Evolutionary conservation across 805 yeast species (phyloP).

Genomic region (Grigorovia humatica): DNA sequence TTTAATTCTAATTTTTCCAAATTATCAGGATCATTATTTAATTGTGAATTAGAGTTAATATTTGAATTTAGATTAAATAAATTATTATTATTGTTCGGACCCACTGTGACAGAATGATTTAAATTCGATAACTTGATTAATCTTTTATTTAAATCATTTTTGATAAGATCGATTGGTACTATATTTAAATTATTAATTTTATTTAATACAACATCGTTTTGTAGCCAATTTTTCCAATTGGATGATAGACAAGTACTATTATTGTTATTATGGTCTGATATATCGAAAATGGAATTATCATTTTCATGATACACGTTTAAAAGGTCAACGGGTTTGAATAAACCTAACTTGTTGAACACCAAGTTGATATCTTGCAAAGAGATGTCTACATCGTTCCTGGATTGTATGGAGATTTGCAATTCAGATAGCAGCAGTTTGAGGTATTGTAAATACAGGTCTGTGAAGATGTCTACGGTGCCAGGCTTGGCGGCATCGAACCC

Average conservation of each 20-base stretch:
- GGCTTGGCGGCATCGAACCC: conserved; percentile 80
- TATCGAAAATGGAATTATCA: conserved; percentile 20
- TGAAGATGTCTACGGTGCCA: conserved; percentile 57
- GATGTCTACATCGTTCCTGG: conserved; percentile 28
- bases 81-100: neutral
- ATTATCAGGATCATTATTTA: conserved; percentile 10
- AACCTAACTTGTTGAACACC: conserved; percentile 54
- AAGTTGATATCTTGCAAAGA: conserved; percentile 54
- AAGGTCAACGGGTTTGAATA: conserved; percentile 47
- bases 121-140: neutral
- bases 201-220: conserved; percentile 33
- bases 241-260: no score
- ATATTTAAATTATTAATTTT: conserved; percentile 33
- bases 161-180: conserved; percentile 21
- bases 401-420: conserved; percentile 38
- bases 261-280: no score
- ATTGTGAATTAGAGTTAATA: neutral
- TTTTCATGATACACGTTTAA: conserved; percentile 45
- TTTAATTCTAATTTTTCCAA: conserved; percentile 6
- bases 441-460: conserved; percentile 64
- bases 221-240: conserved; percentile 45
- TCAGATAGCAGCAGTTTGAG: conserved; percentile 44
- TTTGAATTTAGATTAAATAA: neutral
- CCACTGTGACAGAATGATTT: conserved; percentile 2
- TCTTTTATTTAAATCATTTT: conserved; percentile 1